Percentiles rank a stretch among this genome's conserved stretches.
These are phyloP conservation scores for Nicotiana undulata DNA, from an alignment of 257 asterid species.

Conservation along the genomic window DNA sequence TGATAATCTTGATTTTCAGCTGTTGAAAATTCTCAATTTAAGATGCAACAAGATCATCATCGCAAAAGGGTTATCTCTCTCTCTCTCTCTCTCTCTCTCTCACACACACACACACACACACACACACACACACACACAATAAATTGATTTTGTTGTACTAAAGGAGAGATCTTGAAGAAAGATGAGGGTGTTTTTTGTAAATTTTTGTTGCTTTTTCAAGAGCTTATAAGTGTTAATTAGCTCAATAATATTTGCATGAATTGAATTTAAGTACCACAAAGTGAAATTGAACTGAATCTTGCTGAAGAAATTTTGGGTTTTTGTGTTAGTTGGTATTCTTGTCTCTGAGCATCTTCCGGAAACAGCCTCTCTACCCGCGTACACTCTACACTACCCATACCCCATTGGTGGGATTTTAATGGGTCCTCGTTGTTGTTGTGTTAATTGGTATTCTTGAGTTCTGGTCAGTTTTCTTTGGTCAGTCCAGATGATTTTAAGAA, in stretches of 20 bases:
- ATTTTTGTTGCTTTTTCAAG: neutral
- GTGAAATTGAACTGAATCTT: neutral
- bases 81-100: neutral
- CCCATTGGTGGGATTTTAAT: too few relatives aligned
- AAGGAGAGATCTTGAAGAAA: slow-evolving; percentile 5
- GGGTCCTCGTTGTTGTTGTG: too few relatives aligned
- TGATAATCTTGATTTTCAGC: neutral
- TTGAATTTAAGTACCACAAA: neutral
- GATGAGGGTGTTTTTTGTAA: neutral
- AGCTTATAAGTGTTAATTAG: neutral
- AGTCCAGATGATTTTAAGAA: neutral
- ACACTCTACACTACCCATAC: too few relatives aligned
- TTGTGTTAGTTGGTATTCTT: neutral
- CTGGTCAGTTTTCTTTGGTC: too few relatives aligned
- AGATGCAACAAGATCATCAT: slow-evolving; percentile 72
- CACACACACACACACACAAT: too few relatives aligned
- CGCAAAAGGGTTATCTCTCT: slow-evolving; percentile 44
- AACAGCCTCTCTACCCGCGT: too few relatives aligned
- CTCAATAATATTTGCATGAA: neutral
- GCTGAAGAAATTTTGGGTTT: neutral
- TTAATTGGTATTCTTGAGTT: neutral
- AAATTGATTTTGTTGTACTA: neutral
- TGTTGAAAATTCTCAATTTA: neutral
- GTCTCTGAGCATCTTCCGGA: too few relatives aligned
- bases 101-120: neutral